These are phyloP conservation scores for Rhynchospora pubera DNA, from an alignment of 176 grass and related monocot species.

Conservation along the genomic window DNA sequence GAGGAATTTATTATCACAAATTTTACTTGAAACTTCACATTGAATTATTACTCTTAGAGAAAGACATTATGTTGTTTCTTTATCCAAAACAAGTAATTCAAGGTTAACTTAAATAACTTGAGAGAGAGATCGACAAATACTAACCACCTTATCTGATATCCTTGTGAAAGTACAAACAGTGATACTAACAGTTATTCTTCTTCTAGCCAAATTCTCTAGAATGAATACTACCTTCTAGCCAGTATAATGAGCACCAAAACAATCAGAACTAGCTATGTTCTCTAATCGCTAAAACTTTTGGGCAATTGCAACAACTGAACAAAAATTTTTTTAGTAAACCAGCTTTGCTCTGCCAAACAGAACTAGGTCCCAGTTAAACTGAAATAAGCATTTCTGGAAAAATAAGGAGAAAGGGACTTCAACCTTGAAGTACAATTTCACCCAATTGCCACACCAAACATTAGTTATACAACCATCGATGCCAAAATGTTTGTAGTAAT, in stretches of 20 bases:
- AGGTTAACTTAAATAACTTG: too few relatives aligned
- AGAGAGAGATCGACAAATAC: background rate
- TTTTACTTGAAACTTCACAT: background rate
- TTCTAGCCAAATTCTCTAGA: background rate
- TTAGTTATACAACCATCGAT: background rate
- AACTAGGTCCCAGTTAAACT: background rate
- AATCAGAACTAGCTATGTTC: background rate
- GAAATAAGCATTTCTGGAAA: background rate
- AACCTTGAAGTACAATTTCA: slow-evolving; percentile 3
- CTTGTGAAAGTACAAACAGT: background rate
- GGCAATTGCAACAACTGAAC: background rate
- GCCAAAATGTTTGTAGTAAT: background rate
- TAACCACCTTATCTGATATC: background rate
- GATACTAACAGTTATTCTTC: background rate
- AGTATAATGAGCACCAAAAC: background rate
- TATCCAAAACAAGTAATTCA: background rate
- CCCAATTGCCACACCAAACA: background rate
- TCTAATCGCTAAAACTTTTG: background rate
- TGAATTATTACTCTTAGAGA: background rate
- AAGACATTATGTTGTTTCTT: background rate
- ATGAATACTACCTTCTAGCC: background rate
- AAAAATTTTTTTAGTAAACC: background rate
- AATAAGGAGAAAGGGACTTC: background rate
- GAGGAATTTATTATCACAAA: background rate
- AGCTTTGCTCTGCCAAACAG: background rate